Conservation (phyloP, 208 protist species). For the Wallacemonas rigidus region DNA sequence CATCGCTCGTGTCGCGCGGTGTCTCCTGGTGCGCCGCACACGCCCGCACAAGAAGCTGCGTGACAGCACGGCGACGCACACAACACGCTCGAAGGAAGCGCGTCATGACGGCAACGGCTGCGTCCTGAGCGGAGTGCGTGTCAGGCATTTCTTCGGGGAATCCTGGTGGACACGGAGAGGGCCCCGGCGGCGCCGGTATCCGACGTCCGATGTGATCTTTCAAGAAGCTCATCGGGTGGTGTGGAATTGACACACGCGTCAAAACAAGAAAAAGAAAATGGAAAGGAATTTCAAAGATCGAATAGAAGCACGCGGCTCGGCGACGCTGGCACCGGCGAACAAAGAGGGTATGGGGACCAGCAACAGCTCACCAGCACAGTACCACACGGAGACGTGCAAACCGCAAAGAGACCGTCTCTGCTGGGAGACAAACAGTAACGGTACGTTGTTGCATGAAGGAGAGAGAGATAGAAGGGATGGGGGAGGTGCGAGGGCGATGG, state of each 20-base stretch:
- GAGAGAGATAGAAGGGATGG: not conserved
- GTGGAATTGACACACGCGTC: not conserved
- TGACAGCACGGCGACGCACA: not conserved
- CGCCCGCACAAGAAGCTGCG: not conserved
- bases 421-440: too few relatives aligned
- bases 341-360: too few relatives aligned
- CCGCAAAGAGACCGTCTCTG: too few relatives aligned
- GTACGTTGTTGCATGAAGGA: too few relatives aligned
- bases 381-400: too few relatives aligned
- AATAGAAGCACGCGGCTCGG: too few relatives aligned
- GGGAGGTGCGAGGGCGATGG: not conserved
- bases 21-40: not conserved
- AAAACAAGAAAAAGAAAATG: too few relatives aligned
- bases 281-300: too few relatives aligned
- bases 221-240: not conserved
- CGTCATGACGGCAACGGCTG: not conserved
- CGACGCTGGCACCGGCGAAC: too few relatives aligned
- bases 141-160: not conserved
- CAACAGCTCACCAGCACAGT: too few relatives aligned
- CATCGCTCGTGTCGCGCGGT: not conserved
- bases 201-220: slow-evolving; percentile 4
- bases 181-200: not conserved
- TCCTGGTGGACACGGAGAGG: not conserved
- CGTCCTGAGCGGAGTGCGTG: not conserved
- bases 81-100: not conserved